Evolutionary conservation across 139 green algal genomes (phyloP), one percentile per base, ranked within the genome.

Genomic region (Chara braunii): DNA sequence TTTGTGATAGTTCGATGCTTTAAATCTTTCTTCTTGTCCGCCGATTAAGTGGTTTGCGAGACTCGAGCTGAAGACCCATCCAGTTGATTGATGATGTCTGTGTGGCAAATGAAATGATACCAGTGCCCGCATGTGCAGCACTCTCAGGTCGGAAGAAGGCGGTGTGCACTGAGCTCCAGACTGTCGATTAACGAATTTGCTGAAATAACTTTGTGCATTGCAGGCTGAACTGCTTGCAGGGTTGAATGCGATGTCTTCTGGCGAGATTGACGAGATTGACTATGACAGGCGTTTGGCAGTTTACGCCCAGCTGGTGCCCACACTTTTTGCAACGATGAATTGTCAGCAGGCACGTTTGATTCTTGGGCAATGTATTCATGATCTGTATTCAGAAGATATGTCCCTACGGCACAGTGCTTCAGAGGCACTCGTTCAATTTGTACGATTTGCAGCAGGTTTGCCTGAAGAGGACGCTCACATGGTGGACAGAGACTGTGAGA

Each of bases 321-420:
- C 18, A 22, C 22, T 60, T 0, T 24, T 24, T 24, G 3, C n/a
- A 22, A 2, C 2, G n/a, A 5, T 62, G 37, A 26, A 12, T 4
- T 29, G 58, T 8, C 43, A 22, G 22, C 29, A 61, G 37, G 51
- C 43, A 1, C 5, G 26, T 11, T 44, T 67, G 37, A n/a, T 67
- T 24, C 58, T 67, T 29, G 26, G 37, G n/a, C 18, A 43, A 9
- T 23, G 24, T 1, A 33, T 69, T 22, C 43, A 42, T 30, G 60
- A 69, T 50, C 58, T 69, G 60, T 32, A n/a, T 3, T 45, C 58
- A 14, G 60, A 59, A 12, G 60, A 69, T 50, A 48, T 69, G 43
- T 61, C 60, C 4, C 43, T 69, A 34, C 60, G 60, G 48, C 43
- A 60, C 24, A 44, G 22, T 50, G 60, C 43, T 9, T 12, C 43